Evolutionary conservation across 345 rosid species (phyloP).

Genomic region (Passiflora organensis): DNA sequence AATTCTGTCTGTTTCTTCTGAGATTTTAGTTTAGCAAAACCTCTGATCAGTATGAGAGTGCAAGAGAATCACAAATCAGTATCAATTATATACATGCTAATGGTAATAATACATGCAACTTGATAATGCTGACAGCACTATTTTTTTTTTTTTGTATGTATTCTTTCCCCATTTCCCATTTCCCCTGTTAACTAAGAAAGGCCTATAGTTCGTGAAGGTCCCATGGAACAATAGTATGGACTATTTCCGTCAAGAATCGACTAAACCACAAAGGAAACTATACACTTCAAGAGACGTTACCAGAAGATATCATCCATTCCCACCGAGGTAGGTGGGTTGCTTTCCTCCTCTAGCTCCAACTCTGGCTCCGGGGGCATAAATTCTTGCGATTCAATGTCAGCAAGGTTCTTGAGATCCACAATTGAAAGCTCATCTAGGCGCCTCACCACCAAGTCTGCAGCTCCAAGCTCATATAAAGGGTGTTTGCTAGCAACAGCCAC

Average conservation of each 20-base stretch:
- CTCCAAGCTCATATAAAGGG: conserved; percentile 83
- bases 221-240: neutral
- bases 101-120: no score
- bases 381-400: conserved; percentile 64
- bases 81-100: no score
- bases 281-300: conserved; percentile 48
- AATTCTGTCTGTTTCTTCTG: no score
- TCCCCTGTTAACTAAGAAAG: no score
- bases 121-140: no score
- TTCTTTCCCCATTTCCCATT: no score
- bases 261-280: conserved; percentile 36
- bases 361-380: conserved; percentile 55
- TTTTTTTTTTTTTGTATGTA: no score
- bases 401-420: conserved; percentile 89
- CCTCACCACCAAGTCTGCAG: conserved; percentile 90
- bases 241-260: conserved; percentile 23
- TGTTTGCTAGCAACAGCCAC: conserved; percentile 95
- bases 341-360: conserved; percentile 61
- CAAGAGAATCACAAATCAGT: no score
- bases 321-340: conserved; percentile 33
- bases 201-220: neutral
- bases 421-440: conserved; percentile 72
- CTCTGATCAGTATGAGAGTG: no score
- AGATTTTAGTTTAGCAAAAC: no score
- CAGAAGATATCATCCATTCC: conserved; percentile 68